A percentile compares a stretch with the other conserved stretches of the same genome.
Conservation (phyloP, 345 rosid genomes). For the Rhodamnia argentea region DNA sequence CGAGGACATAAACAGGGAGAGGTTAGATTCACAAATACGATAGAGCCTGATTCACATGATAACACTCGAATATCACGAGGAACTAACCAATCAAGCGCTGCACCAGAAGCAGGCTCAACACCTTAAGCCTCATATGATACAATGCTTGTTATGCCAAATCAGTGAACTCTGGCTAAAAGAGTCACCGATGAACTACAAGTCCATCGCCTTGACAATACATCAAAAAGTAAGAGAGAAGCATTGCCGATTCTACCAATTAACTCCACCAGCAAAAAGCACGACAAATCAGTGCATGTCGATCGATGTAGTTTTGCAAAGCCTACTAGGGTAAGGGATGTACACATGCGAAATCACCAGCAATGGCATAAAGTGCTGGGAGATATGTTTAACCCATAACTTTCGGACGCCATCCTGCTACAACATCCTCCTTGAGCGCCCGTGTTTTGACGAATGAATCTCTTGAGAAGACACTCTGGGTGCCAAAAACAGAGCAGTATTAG, state of each 20-base stretch:
- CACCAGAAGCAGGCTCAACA: too few species aligned
- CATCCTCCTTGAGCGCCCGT: constrained; percentile 64
- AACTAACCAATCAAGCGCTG: too few species aligned
- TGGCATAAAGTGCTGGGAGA: neutral
- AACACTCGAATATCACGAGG: neutral
- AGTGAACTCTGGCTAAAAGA: neutral
- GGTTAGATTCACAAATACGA: neutral
- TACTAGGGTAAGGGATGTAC: neutral
- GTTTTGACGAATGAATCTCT: constrained; percentile 68
- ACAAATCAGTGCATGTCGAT: neutral
- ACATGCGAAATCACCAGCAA: neutral
- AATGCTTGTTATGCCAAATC: neutral
- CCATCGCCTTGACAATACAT: neutral
- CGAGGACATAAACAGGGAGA: neutral
- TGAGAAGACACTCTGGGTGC: constrained; percentile 59
- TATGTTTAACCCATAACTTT: constrained; percentile 53
- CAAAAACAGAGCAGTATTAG: neutral
- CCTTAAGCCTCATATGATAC: neutral
- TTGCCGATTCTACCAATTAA: neutral
- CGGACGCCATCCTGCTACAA: constrained; percentile 87
- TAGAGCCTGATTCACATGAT: neutral
- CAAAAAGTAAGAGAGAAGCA: neutral
- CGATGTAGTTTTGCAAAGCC: neutral
- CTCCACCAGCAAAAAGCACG: neutral
- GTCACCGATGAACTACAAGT: neutral